phyloP scores from a whole-genome alignment of 306 rosid genomes.

The Cucurbita moschata region DNA sequence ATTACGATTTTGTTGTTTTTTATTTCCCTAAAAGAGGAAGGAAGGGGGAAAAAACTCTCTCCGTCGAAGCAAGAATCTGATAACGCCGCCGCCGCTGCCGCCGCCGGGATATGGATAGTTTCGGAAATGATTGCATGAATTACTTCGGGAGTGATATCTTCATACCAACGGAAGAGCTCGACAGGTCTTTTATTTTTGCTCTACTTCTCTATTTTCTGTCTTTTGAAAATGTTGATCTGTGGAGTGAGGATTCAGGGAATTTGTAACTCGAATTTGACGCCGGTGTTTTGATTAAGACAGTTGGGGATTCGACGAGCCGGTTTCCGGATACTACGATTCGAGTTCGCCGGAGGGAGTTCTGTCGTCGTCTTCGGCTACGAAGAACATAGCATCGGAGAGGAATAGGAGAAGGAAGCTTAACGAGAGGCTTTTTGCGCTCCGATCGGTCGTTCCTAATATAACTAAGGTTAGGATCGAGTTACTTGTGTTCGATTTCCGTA shows the following conservation, averaged over 20 bases:
- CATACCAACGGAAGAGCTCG: conserved; percentile 56
- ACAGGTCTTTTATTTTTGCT: conserved; percentile 32
- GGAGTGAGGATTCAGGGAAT: background rate
- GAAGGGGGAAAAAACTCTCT: background rate
- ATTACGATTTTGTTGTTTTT: background rate
- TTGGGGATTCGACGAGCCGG: conserved; percentile 68
- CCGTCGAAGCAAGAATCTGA: background rate
- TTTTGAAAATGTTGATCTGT: background rate
- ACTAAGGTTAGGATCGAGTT: conserved; percentile 47
- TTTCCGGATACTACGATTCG: conserved; percentile 64
- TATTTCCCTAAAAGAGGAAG: too few relatives aligned
- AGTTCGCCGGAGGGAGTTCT: conserved; percentile 92
- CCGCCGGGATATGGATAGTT: conserved; percentile 39
- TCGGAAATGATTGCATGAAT: conserved; percentile 45
- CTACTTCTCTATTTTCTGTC: background rate
- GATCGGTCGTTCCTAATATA: conserved; percentile 91
- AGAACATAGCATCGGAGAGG: conserved; percentile 86
- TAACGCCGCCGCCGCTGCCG: background rate
- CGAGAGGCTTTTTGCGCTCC: conserved; percentile 77
- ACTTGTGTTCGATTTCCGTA: background rate
- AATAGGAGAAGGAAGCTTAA: conserved; percentile 86
- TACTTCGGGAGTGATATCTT: conserved; percentile 68
- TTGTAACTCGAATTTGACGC: background rate
- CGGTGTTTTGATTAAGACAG: conserved; percentile 16
- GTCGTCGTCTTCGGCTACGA: conserved; percentile 52